Evolutionary conservation across 345 rosid genomes (phyloP).

Genomic region (Eucalyptus curtisii): DNA sequence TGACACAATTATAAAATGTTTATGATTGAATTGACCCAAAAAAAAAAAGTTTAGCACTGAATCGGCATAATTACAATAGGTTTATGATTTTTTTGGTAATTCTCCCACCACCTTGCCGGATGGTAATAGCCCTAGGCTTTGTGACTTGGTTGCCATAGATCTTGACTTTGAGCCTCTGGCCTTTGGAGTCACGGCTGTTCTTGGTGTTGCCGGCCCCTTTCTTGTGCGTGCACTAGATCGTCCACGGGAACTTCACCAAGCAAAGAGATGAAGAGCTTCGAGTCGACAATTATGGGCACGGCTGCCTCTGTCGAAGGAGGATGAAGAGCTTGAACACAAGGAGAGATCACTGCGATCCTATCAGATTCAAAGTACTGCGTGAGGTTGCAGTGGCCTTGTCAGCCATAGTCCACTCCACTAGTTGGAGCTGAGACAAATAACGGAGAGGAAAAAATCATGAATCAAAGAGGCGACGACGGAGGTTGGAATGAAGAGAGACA

Average conservation of each 20-base stretch:
- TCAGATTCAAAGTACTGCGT: constrained; percentile 14
- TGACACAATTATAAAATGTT: accelerated
- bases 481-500: too few relatives aligned
- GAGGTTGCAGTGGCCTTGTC: background rate
- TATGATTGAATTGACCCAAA: accelerated
- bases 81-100: too few relatives aligned
- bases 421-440: too few relatives aligned
- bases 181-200: constrained; percentile 85
- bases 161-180: constrained; percentile 80
- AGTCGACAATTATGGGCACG: background rate
- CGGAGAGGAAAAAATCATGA: too few relatives aligned
- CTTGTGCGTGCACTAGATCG: constrained; percentile 77
- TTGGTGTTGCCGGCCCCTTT: constrained; percentile 95
- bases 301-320: constrained; percentile 47
- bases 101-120: too few relatives aligned
- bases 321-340: constrained; percentile 25
- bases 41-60: too few relatives aligned
- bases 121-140: constrained; percentile 68
- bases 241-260: constrained; percentile 35
- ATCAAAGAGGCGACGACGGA: too few relatives aligned
- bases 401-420: too few relatives aligned
- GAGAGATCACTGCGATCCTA: constrained; percentile 49
- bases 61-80: accelerated
- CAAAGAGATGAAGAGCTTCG: constrained; percentile 15
- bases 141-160: constrained; percentile 74